A percentile compares a stretch with the other conserved stretches of the same genome.
These are phyloP conservation scores for Babesia caballi DNA, from an alignment of 169 alveolate genomes.

Conservation along the genomic window DNA sequence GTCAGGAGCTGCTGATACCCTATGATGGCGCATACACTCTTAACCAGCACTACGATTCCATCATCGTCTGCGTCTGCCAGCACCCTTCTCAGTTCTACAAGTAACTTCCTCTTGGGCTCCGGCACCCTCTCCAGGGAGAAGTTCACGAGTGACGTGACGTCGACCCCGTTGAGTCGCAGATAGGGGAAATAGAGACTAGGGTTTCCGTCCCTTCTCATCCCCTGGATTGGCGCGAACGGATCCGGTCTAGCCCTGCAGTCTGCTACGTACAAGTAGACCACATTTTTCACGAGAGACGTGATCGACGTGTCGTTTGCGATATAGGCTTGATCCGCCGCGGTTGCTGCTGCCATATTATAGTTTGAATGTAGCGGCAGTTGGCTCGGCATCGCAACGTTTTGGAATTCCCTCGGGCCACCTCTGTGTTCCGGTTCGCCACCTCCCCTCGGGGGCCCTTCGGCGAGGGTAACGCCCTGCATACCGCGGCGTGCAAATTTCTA, in stretches of 20 bases:
- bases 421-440: conserved; percentile 8
- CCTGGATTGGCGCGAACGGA: conserved; percentile 37
- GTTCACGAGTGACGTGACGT: conserved; percentile 38
- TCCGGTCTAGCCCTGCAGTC: conserved; percentile 58
- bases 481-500: background rate
- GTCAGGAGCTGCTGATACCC: conserved; percentile 65
- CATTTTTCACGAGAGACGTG: conserved; percentile 37
- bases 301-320: conserved; percentile 43
- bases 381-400: background rate
- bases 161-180: conserved; percentile 22
- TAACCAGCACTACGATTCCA: conserved; percentile 19
- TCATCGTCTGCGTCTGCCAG: conserved; percentile 38
- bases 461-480: background rate
- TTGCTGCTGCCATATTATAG: background rate
- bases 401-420: background rate
- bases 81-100: conserved; percentile 45
- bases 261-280: conserved; percentile 32
- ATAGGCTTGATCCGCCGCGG: background rate
- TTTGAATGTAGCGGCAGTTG: background rate
- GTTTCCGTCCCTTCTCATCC: background rate
- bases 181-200: background rate
- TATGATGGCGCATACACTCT: conserved; percentile 53
- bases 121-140: conserved; percentile 58
- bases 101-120: conserved; percentile 29
- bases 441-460: background rate